Base-by-base conservation (phyloP, 2,329 filamentous ascomycete species). In the Calonectria hawksworthii region DNA sequence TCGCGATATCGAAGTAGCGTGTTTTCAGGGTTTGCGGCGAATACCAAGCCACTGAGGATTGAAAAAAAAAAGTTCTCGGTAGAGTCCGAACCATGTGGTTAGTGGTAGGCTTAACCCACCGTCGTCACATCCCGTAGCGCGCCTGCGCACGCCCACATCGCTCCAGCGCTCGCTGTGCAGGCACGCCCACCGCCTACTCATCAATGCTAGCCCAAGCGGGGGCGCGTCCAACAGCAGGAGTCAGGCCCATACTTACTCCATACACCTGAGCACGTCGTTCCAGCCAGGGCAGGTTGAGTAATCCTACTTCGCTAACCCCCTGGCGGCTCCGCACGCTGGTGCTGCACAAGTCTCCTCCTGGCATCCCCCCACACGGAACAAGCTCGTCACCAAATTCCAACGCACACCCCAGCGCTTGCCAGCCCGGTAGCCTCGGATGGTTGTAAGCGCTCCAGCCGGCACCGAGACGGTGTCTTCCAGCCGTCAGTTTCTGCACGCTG, bases 221-320 rank as follows among this genome's bases (percentile, higher is more conserved):
- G 52, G 26, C 52, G 8, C 28, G 52, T 30, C 52, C 52, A 56
- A 56, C 28, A 34, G 52, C 36, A 63, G 56, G 56, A 63, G 56
- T 41, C 36, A 63, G 56, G 34, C 23, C 56, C 54, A 28, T 41
- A 21, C 34, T 14, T 41, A 41, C 56, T 63, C 56, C 56, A 63
- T 63, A 63, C 56, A 63, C 56, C 56, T 63, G 56, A 63, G 56
- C 56, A 63, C 56, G 56, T 63, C 56, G 34, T 63, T 63, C 56
- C 34, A 41, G 56, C 56, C 38, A 18, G 56, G 23, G 6, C 56
- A 63, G 34, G 56, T 63, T 63, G 36, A 63, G 56, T 41, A 63
- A 63, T 63, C 56, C 56, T 30, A 41, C 56, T 38, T 63, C 56
- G 56, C 56, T 63, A 63, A 63, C 38, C 56, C 56, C 52, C 56